Evolutionary conservation across 73 alveolate species (phyloP), one percentile per base, ranked within the genome.

Genomic region (Durusdinium trenchii): DNA sequence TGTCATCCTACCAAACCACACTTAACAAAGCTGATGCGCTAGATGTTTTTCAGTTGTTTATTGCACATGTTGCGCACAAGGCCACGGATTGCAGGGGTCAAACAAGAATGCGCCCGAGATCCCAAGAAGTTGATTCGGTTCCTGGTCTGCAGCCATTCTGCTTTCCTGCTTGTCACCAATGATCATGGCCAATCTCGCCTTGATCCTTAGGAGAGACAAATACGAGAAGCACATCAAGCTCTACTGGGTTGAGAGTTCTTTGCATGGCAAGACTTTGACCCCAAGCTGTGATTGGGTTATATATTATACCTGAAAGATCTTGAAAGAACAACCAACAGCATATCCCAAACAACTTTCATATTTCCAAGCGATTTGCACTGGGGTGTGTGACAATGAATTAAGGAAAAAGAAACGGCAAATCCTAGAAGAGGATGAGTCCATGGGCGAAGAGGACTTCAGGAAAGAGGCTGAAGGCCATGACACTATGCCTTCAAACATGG

Each of bases 341-440:
- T 60, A 32, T 1, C 18, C 73, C 23, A 57, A 23, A 60, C 30
- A 60, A 23, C 36, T 1, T 30, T 18, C 0, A n/a, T 36, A n/a
- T 36, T 3, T 7, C 48, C 85, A 73, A 73, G 18, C n/a, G n/a
- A n/a, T n/a, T n/a, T n/a, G n/a, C n/a, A n/a, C n/a, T n/a, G n/a
- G n/a, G n/a, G n/a, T n/a, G n/a, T n/a, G n/a, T n/a, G n/a, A n/a
- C n/a, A n/a, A 73, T 38, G 48, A 73, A 1, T 52, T 38, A 35
- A 73, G 85, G 85, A 73, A 73, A 38, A 35, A 52, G 54, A 73
- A 73, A 32, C 85, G 85, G 10, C 85, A 73, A 36, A 52, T 73
- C 35, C 52, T 73, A 30, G 85, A 73, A 38, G 85, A 73, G 20
- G 85, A 73, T 7, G 85, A 38, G 38, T 36, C 54, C 85, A 73